Base-by-base conservation (phyloP, 1,139 yeast genomes). In the Geotrichum phurueaensis region DNA sequence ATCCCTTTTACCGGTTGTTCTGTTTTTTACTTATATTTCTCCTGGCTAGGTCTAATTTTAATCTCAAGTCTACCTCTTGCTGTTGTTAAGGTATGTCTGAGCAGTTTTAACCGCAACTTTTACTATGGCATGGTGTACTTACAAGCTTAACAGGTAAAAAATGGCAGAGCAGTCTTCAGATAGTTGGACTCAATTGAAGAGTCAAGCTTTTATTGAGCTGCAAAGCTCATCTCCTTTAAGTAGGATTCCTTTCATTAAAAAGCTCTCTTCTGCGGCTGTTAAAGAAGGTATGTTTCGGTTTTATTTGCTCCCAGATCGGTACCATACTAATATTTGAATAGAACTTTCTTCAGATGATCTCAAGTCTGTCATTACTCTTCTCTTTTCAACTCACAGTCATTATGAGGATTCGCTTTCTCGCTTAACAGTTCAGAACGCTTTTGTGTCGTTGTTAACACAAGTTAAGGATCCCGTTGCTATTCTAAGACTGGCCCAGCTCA, bases 381-480 rank as follows among this genome's bases (percentile, higher is more conserved):
- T 82, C 54, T 75, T 84, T 62, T 73, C 73, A 58, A 81, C 85
- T 39, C 80, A 76, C 68, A 76, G 78, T 63, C 80, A 79, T 67
- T 83, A 85, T 65, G 79, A 78, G 60, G 87, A 84, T 65, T 67
- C 76, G 12, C 74, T 71, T 53, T 81, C 87, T 20, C 73, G 85
- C 56, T 70, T 70, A 58, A 74, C 74, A 52, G 79, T 83, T 1
- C 65, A 76, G 29, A 65, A 69, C 6, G 70, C 79, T 1, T 75
- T 85, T 58, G 65, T 71, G 4, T 64, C 71, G 22, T 71, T 83
- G 43, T 66, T 81, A 2, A 62, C 64, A 2, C 59, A 66, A 29
- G 76, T 80, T 60, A 65, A 70, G 12, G 73, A 70, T 27, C 76
- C 76, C 58, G 69, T 80, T 51, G 64, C 69, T 18, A 55, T 68